Base-by-base conservation (phyloP, 1,284 basidiomycete genomes). In the Xerocomus tenax region DNA sequence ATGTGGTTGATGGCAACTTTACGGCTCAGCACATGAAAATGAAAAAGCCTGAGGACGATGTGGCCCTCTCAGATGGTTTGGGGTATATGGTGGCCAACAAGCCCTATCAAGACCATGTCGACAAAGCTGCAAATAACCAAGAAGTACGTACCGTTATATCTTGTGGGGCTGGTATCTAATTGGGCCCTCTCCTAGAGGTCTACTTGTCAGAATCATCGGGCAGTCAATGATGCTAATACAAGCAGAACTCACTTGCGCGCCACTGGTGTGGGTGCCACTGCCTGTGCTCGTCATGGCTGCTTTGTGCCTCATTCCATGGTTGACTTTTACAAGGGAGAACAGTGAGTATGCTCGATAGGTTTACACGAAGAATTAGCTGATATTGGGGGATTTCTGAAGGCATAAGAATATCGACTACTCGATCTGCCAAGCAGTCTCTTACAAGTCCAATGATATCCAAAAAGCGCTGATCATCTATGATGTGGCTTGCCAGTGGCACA, bases 391-490 rank as follows among this genome's bases (percentile, higher is more conserved):
- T n/a, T n/a, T 21, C 5, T 21, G 21, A 5, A 21, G 21, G 34
- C 52, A 58, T 6, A 58, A 51, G 28, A 58, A 58, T 34, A 50
- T 58, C n/a, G 54, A 58, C 28, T 56, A 56, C 25, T 53, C 49
- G 6, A 52, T 56, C 9, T 54, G 46, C n/a, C 43, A 58, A 21
- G 51, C n/a, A n/a, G n/a, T n/a, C 45, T 40, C 26, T 8, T 56
- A 58, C 19, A 18, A 47, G 0, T 56, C 42, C 1, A 13, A 46
- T 4, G 49, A 36, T n/a, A 36, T 58, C 13, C 7, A 32, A 21
- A 40, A n/a, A 2, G 45, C 48, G 2, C 6, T 58, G 0, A 41
- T 57, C 3, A 54, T 58, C 5, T 58, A 59, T 48, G 57, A 57
- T 41, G 40, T 59, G 18, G 47, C 42, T 2, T 59, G 49, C n/a